Percentiles rank a stretch among this genome's conserved stretches.
Evolutionary conservation across 768 basidiomycete genomes (phyloP).

Genomic region (Russula sp.): DNA sequence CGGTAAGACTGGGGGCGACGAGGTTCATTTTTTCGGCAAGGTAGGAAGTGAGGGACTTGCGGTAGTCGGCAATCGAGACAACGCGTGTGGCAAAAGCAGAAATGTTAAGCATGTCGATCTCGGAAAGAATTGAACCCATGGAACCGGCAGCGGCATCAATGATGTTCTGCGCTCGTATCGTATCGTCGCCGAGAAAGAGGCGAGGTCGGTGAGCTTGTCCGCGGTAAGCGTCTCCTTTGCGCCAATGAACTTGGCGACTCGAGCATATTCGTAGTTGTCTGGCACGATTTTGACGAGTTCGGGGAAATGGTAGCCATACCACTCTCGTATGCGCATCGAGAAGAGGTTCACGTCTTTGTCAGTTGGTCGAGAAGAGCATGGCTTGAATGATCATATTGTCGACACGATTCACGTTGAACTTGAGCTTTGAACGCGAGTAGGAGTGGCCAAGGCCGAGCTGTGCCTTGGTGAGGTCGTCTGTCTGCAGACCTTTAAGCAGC

Average conservation of each 20-base stretch:
- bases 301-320: conserved; percentile 99
- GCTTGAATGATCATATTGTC: conserved; percentile 99
- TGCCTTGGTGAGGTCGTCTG: conserved; percentile 84
- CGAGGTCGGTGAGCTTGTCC: conserved; percentile 74
- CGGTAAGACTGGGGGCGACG: conserved; percentile 90
- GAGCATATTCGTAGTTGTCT: conserved; percentile 94
- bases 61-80: conserved; percentile 89
- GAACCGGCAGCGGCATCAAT: conserved; percentile 92
- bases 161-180: conserved; percentile 85
- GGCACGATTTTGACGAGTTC: conserved; percentile 91
- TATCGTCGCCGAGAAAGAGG: conserved; percentile 81
- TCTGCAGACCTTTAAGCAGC: conserved; percentile 83
- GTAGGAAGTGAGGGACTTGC: conserved; percentile 84
- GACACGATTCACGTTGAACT: conserved; percentile 93
- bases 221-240: conserved; percentile 80
- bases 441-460: conserved; percentile 97
- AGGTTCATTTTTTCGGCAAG: conserved; percentile 96
- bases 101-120: conserved; percentile 96
- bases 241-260: conserved; percentile 78
- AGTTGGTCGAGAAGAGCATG: conserved; percentile 94
- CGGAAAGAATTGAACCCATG: conserved; percentile 89
- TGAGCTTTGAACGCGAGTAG: conserved; percentile 95
- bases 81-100: conserved; percentile 86
- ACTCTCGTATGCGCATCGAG: conserved; percentile 96
- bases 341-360: conserved; percentile 99